These are phyloP conservation scores for Rosa multiflora DNA, from an alignment of 306 rosid genomes.

Conservation along the genomic window DNA sequence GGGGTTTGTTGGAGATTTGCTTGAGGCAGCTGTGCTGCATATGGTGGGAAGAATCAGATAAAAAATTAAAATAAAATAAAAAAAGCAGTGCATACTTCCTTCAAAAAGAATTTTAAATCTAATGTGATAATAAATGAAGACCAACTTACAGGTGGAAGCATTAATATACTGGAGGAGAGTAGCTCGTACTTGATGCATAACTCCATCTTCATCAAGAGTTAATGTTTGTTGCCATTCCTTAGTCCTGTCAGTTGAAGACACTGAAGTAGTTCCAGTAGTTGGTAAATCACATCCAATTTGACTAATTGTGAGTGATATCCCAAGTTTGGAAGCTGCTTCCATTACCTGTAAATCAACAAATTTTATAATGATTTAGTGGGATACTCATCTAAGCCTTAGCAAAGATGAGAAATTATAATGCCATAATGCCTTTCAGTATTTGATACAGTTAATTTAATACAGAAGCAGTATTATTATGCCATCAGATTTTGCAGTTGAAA, in stretches of 20 bases:
- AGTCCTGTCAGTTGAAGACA: slow-evolving; percentile 58
- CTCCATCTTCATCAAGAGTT: slow-evolving; percentile 81
- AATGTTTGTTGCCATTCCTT: slow-evolving; percentile 83
- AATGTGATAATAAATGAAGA: slow-evolving; percentile 18
- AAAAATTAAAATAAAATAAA: not conserved
- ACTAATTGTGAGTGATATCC: slow-evolving; percentile 66
- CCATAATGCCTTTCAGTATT: not conserved
- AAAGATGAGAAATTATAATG: not conserved
- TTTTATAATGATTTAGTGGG: slow-evolving; percentile 16
- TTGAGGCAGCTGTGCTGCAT: slow-evolving; percentile 57
- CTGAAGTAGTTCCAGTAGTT: slow-evolving; percentile 51
- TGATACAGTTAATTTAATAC: not conserved
- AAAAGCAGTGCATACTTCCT: not conserved
- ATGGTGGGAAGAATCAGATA: slow-evolving; percentile 25
- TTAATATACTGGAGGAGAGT: slow-evolving; percentile 75
- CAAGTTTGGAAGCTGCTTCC: slow-evolving; percentile 81
- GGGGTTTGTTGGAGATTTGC: slow-evolving; percentile 52
- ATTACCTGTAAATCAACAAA: slow-evolving; percentile 53
- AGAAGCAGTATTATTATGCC: slow-evolving; percentile 9
- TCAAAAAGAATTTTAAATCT: slow-evolving; percentile 19
- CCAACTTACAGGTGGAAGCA: slow-evolving; percentile 62
- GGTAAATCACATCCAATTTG: slow-evolving; percentile 67
- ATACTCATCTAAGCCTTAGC: not conserved
- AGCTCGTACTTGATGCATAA: slow-evolving; percentile 79
- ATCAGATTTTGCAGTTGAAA: slow-evolving; percentile 12